These are phyloP conservation scores for Gonapodya sp. DNA, from an alignment of 192 early-diverging fungal species.

Conservation along the genomic window DNA sequence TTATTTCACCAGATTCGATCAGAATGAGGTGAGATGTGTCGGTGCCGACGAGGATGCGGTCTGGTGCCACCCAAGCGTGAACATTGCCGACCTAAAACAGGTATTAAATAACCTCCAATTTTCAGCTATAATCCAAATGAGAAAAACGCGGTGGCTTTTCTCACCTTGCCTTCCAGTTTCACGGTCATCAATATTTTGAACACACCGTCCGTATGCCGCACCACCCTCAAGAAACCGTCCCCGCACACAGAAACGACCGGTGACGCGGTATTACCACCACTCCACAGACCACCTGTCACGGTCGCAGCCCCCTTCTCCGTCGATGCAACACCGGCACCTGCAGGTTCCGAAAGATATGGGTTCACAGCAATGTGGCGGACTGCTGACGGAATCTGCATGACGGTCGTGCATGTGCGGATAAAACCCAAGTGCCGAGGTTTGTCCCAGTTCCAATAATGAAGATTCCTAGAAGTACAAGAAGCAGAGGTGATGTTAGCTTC, in stretches of 20 bases:
- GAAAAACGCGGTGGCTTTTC: neutral
- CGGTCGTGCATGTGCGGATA: neutral
- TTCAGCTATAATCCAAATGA: neutral
- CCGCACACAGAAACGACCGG: neutral
- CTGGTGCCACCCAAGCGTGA: neutral
- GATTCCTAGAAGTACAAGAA: neutral
- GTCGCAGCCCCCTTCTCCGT: neutral
- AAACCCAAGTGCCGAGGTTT: neutral
- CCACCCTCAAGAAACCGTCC: neutral
- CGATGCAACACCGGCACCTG: neutral
- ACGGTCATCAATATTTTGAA: neutral
- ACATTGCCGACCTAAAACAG: neutral
- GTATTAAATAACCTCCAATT: no score
- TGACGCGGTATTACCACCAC: neutral
- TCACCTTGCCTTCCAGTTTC: neutral
- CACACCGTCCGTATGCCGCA: neutral
- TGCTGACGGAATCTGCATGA: neutral
- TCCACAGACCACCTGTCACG: neutral
- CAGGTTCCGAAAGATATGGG: neutral
- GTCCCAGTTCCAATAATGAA: neutral
- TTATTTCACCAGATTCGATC: neutral
- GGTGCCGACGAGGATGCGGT: slow-evolving; percentile 3
- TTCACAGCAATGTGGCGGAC: neutral
- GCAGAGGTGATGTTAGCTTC: neutral
- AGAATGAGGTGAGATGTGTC: neutral